These are phyloP conservation scores for Elsinoe fawcettii DNA, from an alignment of 2,329 filamentous ascomycete species.

Conservation along the genomic window DNA sequence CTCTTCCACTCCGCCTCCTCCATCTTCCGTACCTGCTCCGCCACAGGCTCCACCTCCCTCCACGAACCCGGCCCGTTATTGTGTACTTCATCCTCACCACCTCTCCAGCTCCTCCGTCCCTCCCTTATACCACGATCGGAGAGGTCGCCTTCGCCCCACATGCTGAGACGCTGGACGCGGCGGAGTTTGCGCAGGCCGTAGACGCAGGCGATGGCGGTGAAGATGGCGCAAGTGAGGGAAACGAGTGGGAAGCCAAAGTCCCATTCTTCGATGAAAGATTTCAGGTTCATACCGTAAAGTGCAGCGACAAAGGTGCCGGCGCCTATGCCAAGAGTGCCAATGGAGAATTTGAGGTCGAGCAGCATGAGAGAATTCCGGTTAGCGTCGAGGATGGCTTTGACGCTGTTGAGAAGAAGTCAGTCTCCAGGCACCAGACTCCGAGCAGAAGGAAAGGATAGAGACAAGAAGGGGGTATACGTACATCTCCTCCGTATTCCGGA, in stretches of 20 bases:
- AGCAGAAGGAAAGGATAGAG: neutral
- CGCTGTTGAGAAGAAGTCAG: conserved; percentile 45
- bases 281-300: conserved; percentile 99
- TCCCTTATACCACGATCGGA: conserved; percentile 23
- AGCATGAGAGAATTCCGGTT: conserved; percentile 98
- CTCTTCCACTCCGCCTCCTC: conserved; percentile 24
- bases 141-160: conserved; percentile 57
- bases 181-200: conserved; percentile 79
- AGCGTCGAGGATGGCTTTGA: conserved; percentile 93
- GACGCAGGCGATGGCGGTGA: conserved; percentile 69
- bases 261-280: conserved; percentile 96
- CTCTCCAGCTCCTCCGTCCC: conserved; percentile 16
- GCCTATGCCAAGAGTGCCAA: conserved; percentile 87
- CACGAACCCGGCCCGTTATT: conserved; percentile 26
- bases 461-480: conserved; percentile 41
- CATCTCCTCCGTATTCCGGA: conserved; percentile 98
- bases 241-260: conserved; percentile 76
- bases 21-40: conserved; percentile 11
- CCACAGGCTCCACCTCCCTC: conserved; percentile 23
- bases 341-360: conserved; percentile 90
- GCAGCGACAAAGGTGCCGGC: conserved; percentile 92
- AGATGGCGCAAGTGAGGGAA: conserved; percentile 59
- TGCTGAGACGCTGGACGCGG: conserved; percentile 78
- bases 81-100: conserved; percentile 15
- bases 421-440: neutral